Conservation (phyloP, 768 basidiomycete genomes). For the Pulveroboletus frians region DNA sequence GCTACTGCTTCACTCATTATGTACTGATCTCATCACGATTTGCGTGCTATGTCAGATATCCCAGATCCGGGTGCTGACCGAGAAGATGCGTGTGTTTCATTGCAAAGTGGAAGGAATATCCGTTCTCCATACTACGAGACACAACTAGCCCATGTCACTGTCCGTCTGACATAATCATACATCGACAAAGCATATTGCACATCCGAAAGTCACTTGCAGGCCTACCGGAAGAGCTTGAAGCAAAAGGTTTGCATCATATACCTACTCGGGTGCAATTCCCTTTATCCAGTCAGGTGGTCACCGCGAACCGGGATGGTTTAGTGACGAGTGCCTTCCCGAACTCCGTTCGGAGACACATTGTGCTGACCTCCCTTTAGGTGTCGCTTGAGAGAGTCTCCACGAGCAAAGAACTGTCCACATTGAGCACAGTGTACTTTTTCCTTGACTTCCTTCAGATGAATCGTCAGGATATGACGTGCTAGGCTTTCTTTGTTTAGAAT, state of each 20-base stretch:
- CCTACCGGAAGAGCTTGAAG: neutral
- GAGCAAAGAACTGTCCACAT: slow-evolving; percentile 23
- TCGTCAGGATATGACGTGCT: slow-evolving; percentile 22
- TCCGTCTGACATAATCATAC: neutral
- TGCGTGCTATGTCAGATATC: neutral
- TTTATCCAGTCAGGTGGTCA: neutral
- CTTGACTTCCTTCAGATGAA: slow-evolving; percentile 23
- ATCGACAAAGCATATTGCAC: neutral
- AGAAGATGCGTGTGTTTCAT: neutral
- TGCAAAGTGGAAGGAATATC: neutral
- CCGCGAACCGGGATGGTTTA: neutral
- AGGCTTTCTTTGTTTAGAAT: slow-evolving; percentile 28
- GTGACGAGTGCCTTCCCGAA: neutral
- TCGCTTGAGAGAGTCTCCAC: slow-evolving; percentile 27
- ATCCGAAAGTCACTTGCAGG: neutral
- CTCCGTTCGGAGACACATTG: neutral
- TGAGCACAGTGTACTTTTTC: slow-evolving; percentile 6
- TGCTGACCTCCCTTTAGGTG: slow-evolving; percentile 19
- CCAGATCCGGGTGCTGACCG: neutral
- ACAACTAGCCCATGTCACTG: neutral
- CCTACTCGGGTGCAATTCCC: neutral
- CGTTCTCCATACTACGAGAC: no score
- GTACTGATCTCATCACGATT: neutral
- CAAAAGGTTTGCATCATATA: neutral
- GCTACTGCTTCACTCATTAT: neutral